phyloP scores from a whole-genome alignment of 129 eudicot genomes.

The Flaveria robusta region DNA sequence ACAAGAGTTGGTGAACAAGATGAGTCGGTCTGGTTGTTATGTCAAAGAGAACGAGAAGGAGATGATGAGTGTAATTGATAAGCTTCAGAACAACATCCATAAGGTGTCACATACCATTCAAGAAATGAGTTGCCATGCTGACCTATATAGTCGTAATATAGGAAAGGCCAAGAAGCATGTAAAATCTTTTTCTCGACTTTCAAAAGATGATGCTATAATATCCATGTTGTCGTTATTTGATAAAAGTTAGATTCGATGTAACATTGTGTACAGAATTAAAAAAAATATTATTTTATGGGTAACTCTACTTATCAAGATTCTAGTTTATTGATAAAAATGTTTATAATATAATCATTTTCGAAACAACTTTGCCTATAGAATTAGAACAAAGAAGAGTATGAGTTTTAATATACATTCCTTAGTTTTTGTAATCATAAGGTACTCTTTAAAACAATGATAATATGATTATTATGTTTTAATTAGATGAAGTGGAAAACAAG shows the following conservation, averaged over 20 bases:
- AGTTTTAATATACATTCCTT: no score
- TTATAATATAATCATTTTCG: no score
- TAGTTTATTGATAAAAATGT: no score
- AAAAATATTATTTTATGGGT: no score
- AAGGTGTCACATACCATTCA: background rate
- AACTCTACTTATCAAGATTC: no score
- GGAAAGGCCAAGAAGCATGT: background rate
- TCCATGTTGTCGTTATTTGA: background rate
- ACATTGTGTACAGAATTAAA: no score
- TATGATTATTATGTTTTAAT: no score
- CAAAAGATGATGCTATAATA: background rate
- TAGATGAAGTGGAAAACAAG: no score
- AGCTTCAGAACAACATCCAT: constrained; percentile 2
- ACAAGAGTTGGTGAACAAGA: constrained; percentile 11
- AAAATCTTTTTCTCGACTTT: background rate
- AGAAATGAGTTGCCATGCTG: background rate
- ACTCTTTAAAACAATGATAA: no score
- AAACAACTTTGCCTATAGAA: no score
- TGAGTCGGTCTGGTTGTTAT: background rate
- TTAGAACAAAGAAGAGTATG: no score
- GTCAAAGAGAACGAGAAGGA: background rate
- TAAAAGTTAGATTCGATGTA: background rate
- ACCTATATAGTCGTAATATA: background rate
- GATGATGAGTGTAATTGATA: constrained; percentile 9
- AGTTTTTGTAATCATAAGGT: no score